Conservation (phyloP, 495 filamentous ascomycete genomes). For the Halenospora varia region DNA sequence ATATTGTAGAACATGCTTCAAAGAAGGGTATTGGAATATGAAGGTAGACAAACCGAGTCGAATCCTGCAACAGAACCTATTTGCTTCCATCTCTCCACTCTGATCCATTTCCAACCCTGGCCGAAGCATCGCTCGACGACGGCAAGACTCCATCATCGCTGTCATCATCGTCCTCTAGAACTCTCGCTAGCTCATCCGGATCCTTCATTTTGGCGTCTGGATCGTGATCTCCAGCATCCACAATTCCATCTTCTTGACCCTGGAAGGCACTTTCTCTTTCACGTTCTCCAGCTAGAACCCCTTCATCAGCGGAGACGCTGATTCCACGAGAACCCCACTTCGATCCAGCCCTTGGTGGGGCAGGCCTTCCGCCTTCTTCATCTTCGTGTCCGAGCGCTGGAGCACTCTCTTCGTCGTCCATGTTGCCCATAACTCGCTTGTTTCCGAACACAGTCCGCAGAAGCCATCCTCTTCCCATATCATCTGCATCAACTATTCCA, state of each 20-base stretch:
- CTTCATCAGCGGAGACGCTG: slow-evolving; percentile 77
- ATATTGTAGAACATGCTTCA: not conserved
- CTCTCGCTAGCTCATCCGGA: slow-evolving; percentile 50
- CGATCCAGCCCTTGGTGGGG: slow-evolving; percentile 16
- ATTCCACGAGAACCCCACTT: slow-evolving; percentile 79
- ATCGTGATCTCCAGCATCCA: slow-evolving; percentile 28
- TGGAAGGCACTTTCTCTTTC: slow-evolving; percentile 15
- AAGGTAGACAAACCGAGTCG: not conserved
- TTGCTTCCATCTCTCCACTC: slow-evolving; percentile 20
- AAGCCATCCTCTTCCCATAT: slow-evolving; percentile 79
- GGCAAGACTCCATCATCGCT: slow-evolving; percentile 15
- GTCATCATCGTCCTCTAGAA: slow-evolving; percentile 40
- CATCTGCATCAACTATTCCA: slow-evolving; percentile 89
- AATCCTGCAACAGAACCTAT: not conserved
- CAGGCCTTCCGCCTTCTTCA: slow-evolving; percentile 16
- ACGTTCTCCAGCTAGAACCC: slow-evolving; percentile 49
- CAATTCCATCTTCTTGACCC: slow-evolving; percentile 22
- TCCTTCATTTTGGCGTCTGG: slow-evolving; percentile 54
- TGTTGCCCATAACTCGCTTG: slow-evolving; percentile 33
- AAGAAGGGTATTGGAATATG: not conserved
- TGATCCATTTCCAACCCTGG: slow-evolving; percentile 14
- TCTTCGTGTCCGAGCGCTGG: slow-evolving; percentile 35
- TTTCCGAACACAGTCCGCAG: slow-evolving; percentile 49
- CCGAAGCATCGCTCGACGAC: not conserved
- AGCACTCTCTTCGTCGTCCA: slow-evolving; percentile 44